phyloP scores from a whole-genome alignment of 371 early-diverging fungal species.

The Apophysomyces trapeziformis region DNA sequence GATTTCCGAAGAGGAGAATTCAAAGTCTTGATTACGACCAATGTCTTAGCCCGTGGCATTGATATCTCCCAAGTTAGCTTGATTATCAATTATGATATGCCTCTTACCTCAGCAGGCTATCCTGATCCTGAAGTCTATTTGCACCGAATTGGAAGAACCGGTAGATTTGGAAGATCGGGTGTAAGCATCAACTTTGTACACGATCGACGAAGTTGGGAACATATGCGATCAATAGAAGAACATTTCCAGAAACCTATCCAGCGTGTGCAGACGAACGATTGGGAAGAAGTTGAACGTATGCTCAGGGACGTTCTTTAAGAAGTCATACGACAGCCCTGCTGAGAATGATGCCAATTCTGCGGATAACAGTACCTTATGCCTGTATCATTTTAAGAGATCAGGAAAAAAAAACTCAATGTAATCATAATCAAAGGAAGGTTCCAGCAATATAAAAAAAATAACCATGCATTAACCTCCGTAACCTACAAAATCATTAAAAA shows the following conservation, averaged over 20 bases:
- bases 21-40: conserved; percentile 97
- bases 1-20: conserved; percentile 89
- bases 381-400: too few relatives aligned
- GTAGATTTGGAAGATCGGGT: conserved; percentile 97
- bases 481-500: too few relatives aligned
- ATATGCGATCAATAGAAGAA: conserved; percentile 78
- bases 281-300: conserved; percentile 74
- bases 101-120: conserved; percentile 57
- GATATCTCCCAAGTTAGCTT: conserved; percentile 97
- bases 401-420: too few relatives aligned
- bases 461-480: too few relatives aligned
- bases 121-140: conserved; percentile 96
- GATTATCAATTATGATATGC: conserved; percentile 98
- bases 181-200: conserved; percentile 97
- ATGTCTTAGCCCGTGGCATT: conserved; percentile 97
- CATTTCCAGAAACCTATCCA: conserved; percentile 79
- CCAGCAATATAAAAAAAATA: too few relatives aligned
- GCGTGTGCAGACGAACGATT: conserved; percentile 78
- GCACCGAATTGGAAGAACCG: conserved; percentile 99
- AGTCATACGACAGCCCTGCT: too few relatives aligned
- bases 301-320: conserved; percentile 70
- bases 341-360: too few relatives aligned
- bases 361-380: too few relatives aligned
- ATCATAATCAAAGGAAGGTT: too few relatives aligned
- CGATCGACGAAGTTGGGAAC: conserved; percentile 65